Conservation (phyloP, 2,329 filamentous ascomycete species). For the Aspergillus piperis region DNA sequence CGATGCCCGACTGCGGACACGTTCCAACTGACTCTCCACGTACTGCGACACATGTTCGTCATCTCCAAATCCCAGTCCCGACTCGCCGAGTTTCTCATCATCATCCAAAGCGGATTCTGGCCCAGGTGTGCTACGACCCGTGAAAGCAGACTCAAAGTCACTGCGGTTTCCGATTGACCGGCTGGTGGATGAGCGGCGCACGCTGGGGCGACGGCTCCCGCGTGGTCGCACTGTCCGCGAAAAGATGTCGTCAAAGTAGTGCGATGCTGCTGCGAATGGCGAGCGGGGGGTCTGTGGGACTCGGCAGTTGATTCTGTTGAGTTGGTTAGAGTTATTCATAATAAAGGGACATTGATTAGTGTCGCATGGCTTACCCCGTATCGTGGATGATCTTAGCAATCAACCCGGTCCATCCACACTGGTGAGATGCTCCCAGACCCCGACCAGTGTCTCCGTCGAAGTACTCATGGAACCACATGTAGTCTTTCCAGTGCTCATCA, state of each 20-base stretch:
- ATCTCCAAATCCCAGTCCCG: slow-evolving; percentile 55
- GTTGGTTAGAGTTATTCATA: slow-evolving; percentile 42
- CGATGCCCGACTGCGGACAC: slow-evolving; percentile 63
- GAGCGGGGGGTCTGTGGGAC: slow-evolving; percentile 91
- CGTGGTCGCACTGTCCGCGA: slow-evolving; percentile 53
- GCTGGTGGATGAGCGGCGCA: slow-evolving; percentile 77
- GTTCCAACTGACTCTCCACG: slow-evolving; percentile 75
- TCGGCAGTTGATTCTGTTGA: slow-evolving; percentile 74
- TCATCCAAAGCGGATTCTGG: slow-evolving; percentile 39
- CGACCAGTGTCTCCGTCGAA: slow-evolving; percentile 91
- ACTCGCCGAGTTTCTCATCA: slow-evolving; percentile 17
- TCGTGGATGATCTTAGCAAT: slow-evolving; percentile 98
- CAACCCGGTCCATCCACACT: slow-evolving; percentile 94
- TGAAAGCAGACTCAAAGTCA: slow-evolving; percentile 64
- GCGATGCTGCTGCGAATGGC: slow-evolving; percentile 76
- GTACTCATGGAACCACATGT: slow-evolving; percentile 96
- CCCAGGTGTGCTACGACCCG: slow-evolving; percentile 31
- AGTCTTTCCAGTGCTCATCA: slow-evolving; percentile 88
- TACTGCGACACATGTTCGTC: slow-evolving; percentile 77
- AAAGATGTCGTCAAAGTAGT: slow-evolving; percentile 95
- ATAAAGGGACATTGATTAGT: neutral
- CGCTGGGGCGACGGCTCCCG: slow-evolving; percentile 51
- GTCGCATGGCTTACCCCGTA: slow-evolving; percentile 69
- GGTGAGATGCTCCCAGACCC: slow-evolving; percentile 87
- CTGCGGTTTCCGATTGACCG: slow-evolving; percentile 82